phyloP scores from a whole-genome alignment of 495 filamentous ascomycete species.

The Darksidea phi region DNA sequence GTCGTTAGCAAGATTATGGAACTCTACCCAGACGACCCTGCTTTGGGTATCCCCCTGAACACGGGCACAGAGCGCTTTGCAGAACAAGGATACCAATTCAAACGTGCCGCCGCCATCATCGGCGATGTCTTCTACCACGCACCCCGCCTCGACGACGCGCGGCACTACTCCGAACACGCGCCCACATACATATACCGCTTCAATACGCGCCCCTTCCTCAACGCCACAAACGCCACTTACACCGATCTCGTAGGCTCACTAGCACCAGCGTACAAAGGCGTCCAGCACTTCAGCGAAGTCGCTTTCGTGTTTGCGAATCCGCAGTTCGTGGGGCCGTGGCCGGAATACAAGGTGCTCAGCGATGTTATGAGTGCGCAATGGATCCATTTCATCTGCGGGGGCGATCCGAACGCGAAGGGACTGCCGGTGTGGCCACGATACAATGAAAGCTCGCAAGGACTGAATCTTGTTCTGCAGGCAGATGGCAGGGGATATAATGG shows the following conservation, averaged over 20 bases:
- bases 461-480: constrained; percentile 38
- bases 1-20: constrained; percentile 29
- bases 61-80: constrained; percentile 33
- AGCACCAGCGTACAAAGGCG: constrained; percentile 33
- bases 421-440: constrained; percentile 34
- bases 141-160: constrained; percentile 29
- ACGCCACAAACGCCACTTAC: constrained; percentile 31
- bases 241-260: constrained; percentile 19
- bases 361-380: constrained; percentile 35
- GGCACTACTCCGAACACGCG: constrained; percentile 29
- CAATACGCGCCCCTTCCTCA: constrained; percentile 34
- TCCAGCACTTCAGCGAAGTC: constrained; percentile 34
- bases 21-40: constrained; percentile 36
- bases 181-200: constrained; percentile 38
- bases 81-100: constrained; percentile 34
- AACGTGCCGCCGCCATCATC: constrained; percentile 33
- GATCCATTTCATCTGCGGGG: constrained; percentile 33
- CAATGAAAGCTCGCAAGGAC: constrained; percentile 24
- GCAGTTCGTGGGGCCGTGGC: constrained; percentile 33
- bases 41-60: constrained; percentile 31
- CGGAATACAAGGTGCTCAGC: constrained; percentile 30
- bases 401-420: constrained; percentile 28
- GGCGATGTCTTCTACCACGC: constrained; percentile 38
- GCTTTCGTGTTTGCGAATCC: constrained; percentile 35
- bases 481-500: constrained; percentile 26